phyloP scores from a whole-genome alignment of 176 grass and related monocot genomes.

The Thalia dealbata region DNA sequence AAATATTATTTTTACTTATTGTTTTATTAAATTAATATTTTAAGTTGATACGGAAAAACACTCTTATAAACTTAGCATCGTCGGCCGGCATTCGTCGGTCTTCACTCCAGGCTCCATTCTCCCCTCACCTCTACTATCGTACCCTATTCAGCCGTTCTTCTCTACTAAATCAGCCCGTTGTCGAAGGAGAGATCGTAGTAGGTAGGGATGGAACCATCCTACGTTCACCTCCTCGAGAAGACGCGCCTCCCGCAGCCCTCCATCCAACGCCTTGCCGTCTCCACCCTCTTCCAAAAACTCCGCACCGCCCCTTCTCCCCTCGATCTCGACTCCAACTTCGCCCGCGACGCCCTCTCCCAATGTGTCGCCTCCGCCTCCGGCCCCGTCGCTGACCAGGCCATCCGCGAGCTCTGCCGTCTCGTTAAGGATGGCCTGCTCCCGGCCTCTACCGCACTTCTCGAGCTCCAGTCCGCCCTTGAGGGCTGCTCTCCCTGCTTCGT shows the following conservation, averaged over 20 bases:
- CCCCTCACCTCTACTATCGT: too few relatives aligned
- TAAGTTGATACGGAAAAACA: too few relatives aligned
- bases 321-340: constrained; percentile 17
- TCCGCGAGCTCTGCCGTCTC: constrained; percentile 31
- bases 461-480: constrained; percentile 25
- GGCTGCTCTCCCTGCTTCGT: constrained; percentile 11
- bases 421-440: constrained; percentile 30
- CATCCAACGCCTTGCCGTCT: constrained; percentile 18
- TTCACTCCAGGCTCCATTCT: too few relatives aligned
- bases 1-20: too few relatives aligned
- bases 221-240: constrained; percentile 25
- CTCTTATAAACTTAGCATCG: too few relatives aligned
- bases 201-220: constrained; percentile 22
- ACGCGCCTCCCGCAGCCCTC: constrained; percentile 17
- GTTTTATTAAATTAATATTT: too few relatives aligned
- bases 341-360: constrained; percentile 24
- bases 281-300: constrained; percentile 22
- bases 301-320: constrained; percentile 35
- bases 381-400: constrained; percentile 33
- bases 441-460: constrained; percentile 24
- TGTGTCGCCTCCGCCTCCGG: constrained; percentile 24
- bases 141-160: too few relatives aligned
- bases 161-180: background rate
- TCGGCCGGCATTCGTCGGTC: too few relatives aligned
- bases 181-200: constrained; percentile 17